Evolutionary conservation across 2,329 filamentous ascomycete genomes (phyloP), one percentile per base, ranked within the genome.

Genomic region (Albophoma yamanashiensis): DNA sequence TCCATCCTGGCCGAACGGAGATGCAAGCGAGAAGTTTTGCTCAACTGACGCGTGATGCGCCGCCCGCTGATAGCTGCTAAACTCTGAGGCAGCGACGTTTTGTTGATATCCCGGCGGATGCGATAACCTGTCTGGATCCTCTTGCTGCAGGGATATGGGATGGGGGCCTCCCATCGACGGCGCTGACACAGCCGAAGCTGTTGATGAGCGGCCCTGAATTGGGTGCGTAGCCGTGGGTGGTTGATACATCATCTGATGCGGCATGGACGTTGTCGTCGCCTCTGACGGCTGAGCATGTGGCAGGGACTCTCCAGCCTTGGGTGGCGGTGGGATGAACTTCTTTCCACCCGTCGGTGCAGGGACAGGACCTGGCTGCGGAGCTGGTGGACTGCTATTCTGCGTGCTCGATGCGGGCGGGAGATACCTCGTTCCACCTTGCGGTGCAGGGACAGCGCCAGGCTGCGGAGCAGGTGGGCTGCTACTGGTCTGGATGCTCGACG

Each of bases 81-180:
- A 76, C 58, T 81, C 79, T n/a, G 79, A 76, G 9, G 82, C 82
- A 64, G 79, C 75, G 6, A 74, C 68, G 64, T 85, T 78, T 66
- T 86, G 83, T 57, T 82, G 77, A 64, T 86, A 86, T 17, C 82
- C 83, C 2, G 79, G 76, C 27, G 80, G 79, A 57, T 82, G 79
- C 38, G 76, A 74, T 57, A 78, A 67, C 58, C 68, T 69, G 55
- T 62, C 64, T 53, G 64, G 61, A 58, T 66, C 62, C 61, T 69
- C 68, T 56, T 63, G 64, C 50, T 67, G 67, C 58, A 71, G 59
- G 59, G 66, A 62, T 45, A 66, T 66, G 59, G 71, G 68, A 34
- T 62, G 62, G 14, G 66, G 63, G 45, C 66, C 66, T 64, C 65
- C 64, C 55, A 64, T 64, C 58, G 64, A 66, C 64, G 70, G 63